phyloP scores from a whole-genome alignment of 352 stramenopile genomes.

The Globisporangium carolinianum region DNA sequence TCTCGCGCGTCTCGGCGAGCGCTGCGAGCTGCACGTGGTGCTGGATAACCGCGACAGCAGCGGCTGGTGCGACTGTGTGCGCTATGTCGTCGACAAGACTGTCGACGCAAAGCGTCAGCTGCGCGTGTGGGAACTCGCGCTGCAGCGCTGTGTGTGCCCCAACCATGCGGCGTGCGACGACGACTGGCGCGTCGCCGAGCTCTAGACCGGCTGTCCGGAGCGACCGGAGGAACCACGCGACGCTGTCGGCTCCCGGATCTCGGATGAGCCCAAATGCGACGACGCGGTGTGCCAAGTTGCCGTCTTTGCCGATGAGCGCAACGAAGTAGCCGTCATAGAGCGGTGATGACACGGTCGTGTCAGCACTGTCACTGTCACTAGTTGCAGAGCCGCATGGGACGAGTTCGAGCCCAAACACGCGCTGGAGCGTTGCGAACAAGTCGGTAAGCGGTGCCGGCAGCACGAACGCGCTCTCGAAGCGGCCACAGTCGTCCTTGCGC shows the following conservation, averaged over 20 bases:
- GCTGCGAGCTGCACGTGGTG: constrained; percentile 41
- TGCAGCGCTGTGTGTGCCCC: constrained; percentile 48
- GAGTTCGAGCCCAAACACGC: constrained; percentile 67
- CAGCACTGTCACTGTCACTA: constrained; percentile 18
- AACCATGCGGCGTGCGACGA: constrained; percentile 54
- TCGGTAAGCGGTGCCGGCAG: constrained; percentile 52
- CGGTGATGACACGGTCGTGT: neutral
- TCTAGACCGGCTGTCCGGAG: constrained; percentile 39
- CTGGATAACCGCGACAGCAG: constrained; percentile 49
- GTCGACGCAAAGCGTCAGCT: constrained; percentile 68
- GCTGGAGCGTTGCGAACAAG: constrained; percentile 46
- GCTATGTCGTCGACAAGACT: constrained; percentile 62
- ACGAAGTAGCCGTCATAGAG: constrained; percentile 52
- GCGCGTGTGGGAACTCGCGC: constrained; percentile 39
- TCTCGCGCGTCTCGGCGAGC: constrained; percentile 24
- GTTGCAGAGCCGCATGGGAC: constrained; percentile 33
- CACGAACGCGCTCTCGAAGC: constrained; percentile 68
- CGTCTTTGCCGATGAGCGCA: constrained; percentile 58
- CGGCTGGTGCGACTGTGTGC: constrained; percentile 53
- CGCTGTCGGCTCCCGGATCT: constrained; percentile 53
- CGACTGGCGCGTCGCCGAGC: constrained; percentile 46
- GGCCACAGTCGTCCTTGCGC: constrained; percentile 48
- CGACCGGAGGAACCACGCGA: constrained; percentile 68
- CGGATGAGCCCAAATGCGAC: constrained; percentile 65
- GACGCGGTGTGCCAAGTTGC: constrained; percentile 60